Evolutionary conservation across 2,329 filamentous ascomycete genomes (phyloP).

Genomic region (Paracorniculantispora psalliotae): DNA sequence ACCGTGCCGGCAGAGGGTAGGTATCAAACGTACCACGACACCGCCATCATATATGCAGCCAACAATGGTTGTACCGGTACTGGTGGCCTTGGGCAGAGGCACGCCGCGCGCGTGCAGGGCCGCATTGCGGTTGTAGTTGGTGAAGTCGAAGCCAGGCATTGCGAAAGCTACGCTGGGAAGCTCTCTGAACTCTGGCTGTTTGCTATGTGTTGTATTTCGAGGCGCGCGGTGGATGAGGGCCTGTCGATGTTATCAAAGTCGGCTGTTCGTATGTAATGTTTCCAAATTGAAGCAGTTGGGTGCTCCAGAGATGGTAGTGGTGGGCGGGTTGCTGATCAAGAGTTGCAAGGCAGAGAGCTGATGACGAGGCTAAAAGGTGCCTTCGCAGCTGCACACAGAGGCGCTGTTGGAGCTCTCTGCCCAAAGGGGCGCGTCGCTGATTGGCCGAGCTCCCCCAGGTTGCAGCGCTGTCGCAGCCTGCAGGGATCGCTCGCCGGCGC

Average conservation of each 20-base stretch:
- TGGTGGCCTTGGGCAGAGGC: slow-evolving; percentile 93
- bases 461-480: slow-evolving; percentile 9
- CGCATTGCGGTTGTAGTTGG: slow-evolving; percentile 98
- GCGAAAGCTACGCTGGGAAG: slow-evolving; percentile 13
- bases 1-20: background rate
- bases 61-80: slow-evolving; percentile 97
- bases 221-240: background rate
- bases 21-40: slow-evolving; percentile 66
- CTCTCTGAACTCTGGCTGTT: background rate
- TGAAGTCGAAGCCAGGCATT: slow-evolving; percentile 99
- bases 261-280: background rate
- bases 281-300: background rate
- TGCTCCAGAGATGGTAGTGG: background rate
- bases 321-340: background rate
- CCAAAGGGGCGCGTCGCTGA: slow-evolving; percentile 18
- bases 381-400: background rate
- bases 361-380: slow-evolving; percentile 47
- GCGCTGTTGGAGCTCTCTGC: slow-evolving; percentile 20
- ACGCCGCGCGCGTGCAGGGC: slow-evolving; percentile 91
- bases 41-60: slow-evolving; percentile 95
- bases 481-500: background rate
- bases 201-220: background rate
- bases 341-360: slow-evolving; percentile 29
- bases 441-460: slow-evolving; percentile 19
- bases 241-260: background rate